Evolutionary conservation across 306 rosid genomes (phyloP).

Genomic region (Urtica urens): DNA sequence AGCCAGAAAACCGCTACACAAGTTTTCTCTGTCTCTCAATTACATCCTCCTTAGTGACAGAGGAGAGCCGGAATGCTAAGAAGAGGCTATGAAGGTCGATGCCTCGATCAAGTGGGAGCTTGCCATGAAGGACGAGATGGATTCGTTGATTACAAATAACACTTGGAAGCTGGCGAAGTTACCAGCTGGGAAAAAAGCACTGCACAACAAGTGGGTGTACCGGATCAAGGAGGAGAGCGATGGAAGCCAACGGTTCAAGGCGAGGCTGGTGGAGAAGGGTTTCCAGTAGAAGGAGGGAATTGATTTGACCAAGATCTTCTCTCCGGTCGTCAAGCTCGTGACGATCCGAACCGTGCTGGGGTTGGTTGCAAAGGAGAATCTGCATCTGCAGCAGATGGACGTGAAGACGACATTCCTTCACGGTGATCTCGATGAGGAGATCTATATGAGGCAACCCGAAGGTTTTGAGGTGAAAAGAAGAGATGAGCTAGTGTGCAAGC

Average conservation of each 20-base stretch:
- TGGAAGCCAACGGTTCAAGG: not conserved
- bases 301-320: not conserved
- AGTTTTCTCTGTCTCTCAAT: not conserved
- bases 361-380: not conserved
- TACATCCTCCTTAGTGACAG: not conserved
- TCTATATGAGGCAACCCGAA: not conserved
- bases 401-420: not conserved
- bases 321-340: not conserved
- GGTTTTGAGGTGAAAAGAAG: not conserved
- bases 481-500: not conserved
- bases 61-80: not conserved
- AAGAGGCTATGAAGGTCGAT: not conserved
- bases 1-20: not conserved
- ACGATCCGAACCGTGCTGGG: not conserved
- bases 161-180: not conserved
- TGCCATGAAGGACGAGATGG: conserved; percentile 6
- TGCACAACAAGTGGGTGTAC: conserved; percentile 1
- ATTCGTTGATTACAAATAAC: not conserved
- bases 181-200: not conserved
- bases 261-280: not conserved
- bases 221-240: not conserved
- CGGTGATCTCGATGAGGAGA: not conserved
- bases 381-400: not conserved
- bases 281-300: not conserved
- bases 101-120: conserved; percentile 2